Evolutionary conservation across 2,329 filamentous ascomycete species (phyloP).

Genomic region (Cercospora sojina): DNA sequence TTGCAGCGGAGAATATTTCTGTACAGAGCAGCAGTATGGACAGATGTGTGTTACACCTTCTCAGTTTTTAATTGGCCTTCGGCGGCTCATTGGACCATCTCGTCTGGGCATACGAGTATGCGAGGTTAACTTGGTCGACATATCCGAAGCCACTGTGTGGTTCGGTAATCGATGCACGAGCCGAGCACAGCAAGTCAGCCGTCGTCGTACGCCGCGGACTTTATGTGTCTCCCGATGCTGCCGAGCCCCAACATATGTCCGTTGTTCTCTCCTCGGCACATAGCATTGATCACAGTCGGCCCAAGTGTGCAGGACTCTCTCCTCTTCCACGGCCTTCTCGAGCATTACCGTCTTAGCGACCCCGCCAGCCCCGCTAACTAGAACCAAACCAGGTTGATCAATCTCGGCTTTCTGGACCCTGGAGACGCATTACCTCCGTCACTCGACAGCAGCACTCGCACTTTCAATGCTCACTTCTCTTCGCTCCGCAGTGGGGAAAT

Average conservation of each 20-base stretch:
- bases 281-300: background rate
- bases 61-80: background rate
- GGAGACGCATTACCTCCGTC: conserved; percentile 1
- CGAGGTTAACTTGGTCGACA: background rate
- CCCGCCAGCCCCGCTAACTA: conserved; percentile 5
- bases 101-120: background rate
- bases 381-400: background rate
- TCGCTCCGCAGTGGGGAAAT: conserved; percentile 9
- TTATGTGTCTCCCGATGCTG: background rate
- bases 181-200: conserved; percentile 7
- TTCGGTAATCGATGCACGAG: conserved; percentile 6
- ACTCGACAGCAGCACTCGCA: background rate
- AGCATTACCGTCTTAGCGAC: background rate
- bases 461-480: background rate
- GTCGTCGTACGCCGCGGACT: background rate
- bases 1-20: background rate
- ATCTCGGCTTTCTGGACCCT: conserved; percentile 12
- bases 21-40: background rate
- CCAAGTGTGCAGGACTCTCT: background rate
- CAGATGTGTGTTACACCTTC: background rate
- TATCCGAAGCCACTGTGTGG: background rate
- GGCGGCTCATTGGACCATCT: background rate
- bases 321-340: background rate
- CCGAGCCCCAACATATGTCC: background rate
- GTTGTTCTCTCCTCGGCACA: background rate